These are phyloP conservation scores for Dryas drummondii DNA, from an alignment of 306 rosid species.

Conservation along the genomic window DNA sequence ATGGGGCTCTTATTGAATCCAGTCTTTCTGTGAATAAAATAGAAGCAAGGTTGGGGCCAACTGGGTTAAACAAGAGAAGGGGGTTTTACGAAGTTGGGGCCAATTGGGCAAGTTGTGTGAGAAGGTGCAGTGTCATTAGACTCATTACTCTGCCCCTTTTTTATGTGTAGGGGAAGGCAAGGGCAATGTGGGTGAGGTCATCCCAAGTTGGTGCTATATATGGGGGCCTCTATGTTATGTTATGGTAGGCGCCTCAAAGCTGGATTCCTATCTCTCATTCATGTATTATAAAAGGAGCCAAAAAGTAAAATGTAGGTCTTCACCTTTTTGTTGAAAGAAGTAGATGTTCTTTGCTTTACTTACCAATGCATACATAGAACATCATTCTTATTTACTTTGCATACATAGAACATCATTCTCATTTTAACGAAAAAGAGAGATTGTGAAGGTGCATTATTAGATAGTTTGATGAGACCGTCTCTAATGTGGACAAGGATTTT, in stretches of 20 bases:
- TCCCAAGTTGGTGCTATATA: not conserved
- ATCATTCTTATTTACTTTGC: not conserved
- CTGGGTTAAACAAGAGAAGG: too few relatives aligned
- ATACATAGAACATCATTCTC: not conserved
- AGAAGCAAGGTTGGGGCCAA: too few relatives aligned
- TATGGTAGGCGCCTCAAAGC: constrained; percentile 18
- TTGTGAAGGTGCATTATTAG: too few relatives aligned
- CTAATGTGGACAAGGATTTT: too few relatives aligned
- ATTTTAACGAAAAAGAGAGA: too few relatives aligned
- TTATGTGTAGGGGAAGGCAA: too few relatives aligned
- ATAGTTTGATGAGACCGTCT: too few relatives aligned
- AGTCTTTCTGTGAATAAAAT: too few relatives aligned
- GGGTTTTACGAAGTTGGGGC: not conserved
- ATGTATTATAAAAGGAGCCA: constrained; percentile 14
- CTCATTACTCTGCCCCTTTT: constrained; percentile 23
- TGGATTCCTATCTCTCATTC: constrained; percentile 24
- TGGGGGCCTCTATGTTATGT: not conserved
- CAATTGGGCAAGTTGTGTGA: not conserved
- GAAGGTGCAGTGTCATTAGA: not conserved
- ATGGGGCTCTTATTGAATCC: not conserved
- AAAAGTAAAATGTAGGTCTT: not conserved
- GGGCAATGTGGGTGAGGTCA: too few relatives aligned
- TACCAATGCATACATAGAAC: not conserved
- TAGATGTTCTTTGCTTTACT: constrained; percentile 2
- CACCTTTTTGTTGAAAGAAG: not conserved